Evolutionary conservation across 1,139 yeast species (phyloP), one percentile per base, ranked within the genome.

Genomic region (Geotrichum aggregatum): DNA sequence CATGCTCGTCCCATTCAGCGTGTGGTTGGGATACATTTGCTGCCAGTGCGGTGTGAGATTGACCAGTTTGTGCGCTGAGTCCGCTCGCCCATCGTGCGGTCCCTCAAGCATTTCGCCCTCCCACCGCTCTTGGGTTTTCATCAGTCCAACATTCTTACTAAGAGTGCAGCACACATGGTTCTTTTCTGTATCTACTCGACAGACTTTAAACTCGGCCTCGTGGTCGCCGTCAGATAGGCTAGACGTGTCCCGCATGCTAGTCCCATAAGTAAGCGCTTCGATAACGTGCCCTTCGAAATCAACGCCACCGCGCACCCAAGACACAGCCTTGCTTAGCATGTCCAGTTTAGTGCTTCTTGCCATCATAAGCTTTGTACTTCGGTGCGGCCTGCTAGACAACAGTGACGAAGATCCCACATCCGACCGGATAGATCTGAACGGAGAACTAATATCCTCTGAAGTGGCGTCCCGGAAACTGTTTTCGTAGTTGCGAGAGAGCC

Each of bases 81-180:
- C 18, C 36, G 13, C 36, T 31, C 14, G 26, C 8, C 18, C 16
- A 16, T 31, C 42, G n/a, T 33, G 19, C 5, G 52, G 52, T 1
- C 44, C 46, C 14, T 50, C 52, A 8, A 44, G 42, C 49, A 50
- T 44, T 18, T 50, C 49, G 2, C 52, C 52, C 21, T 44, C 46
- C 52, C 52, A 50, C 7, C 45, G 36, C 28, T 49, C 44, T 24
- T 48, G 47, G 11, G 44, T 13, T 7, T 13, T 21, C 2, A 13
- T n/a, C 33, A 35, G 11, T 18, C 26, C 43, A 6, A 21, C 19
- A 3, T 21, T 33, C 31, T 21, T 38, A 7, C 24, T 19, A 30
- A 50, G 8, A 5, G 35, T 21, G 14, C 46, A 40, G 11, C 49
- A 44, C 7, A 50, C 31, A 5, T 42, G 45, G 19, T 50, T 50